A percentile compares a stretch with the other conserved stretches of the same genome.
Conservation (phyloP, 176 grass and related monocot genomes). For the Dactylis glomerata region DNA sequence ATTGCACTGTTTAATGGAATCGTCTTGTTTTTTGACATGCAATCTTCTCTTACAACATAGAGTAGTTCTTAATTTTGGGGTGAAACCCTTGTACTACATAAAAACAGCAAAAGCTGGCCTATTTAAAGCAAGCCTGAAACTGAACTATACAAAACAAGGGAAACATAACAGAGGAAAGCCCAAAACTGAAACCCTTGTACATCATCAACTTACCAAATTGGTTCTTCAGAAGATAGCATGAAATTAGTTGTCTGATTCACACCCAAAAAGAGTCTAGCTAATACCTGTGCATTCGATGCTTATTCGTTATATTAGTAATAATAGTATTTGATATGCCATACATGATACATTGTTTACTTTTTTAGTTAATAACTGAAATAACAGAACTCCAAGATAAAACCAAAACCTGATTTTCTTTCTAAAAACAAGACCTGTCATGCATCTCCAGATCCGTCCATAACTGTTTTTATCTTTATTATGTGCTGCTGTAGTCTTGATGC, state of each 20-base stretch:
- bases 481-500: slow-evolving; percentile 28
- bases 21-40: not conserved
- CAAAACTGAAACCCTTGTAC: not conserved
- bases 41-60: not conserved
- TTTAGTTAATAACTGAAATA: not conserved
- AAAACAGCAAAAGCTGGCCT: not conserved
- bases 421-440: slow-evolving; percentile 6
- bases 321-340: not conserved
- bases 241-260: not conserved
- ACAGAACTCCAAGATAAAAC: not conserved
- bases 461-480: not conserved
- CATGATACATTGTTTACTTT: slow-evolving; percentile 14
- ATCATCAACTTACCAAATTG: not conserved
- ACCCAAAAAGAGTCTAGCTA: not conserved
- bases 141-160: not conserved
- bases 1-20: not conserved
- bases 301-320: not conserved
- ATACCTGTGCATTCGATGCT: not conserved
- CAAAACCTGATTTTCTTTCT: not conserved
- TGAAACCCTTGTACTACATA: too few species aligned
- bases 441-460: not conserved
- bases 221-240: not conserved
- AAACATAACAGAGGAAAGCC: not conserved
- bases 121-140: not conserved
- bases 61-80: not conserved